phyloP scores from a whole-genome alignment of 345 rosid genomes.

The Salix caprea region DNA sequence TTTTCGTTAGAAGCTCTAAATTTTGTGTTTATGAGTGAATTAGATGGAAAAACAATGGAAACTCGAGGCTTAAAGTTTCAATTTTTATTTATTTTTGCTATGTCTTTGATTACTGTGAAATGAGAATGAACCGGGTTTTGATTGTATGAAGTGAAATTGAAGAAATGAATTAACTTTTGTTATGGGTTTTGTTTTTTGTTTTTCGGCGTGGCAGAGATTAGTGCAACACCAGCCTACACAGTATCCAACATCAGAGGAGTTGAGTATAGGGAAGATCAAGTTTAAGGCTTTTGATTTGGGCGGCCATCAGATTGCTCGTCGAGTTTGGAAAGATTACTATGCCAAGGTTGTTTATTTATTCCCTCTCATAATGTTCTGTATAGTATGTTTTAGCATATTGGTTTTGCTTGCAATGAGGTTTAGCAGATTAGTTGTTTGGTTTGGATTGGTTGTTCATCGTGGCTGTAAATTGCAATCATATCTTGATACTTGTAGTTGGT shows the following conservation, averaged over 20 bases:
- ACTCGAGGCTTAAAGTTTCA: not conserved
- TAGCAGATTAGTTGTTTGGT: not conserved
- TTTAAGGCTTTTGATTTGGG: slow-evolving; percentile 86
- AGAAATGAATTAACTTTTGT: not conserved
- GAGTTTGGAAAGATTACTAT: slow-evolving; percentile 85
- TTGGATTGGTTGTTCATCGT: not conserved
- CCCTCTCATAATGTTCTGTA: not conserved
- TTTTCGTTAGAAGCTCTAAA: not conserved
- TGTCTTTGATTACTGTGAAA: not conserved
- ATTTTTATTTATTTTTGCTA: not conserved
- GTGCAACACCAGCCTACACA: slow-evolving; percentile 85
- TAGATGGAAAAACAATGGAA: not conserved
- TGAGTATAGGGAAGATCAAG: slow-evolving; percentile 74
- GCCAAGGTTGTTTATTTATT: slow-evolving; percentile 45
- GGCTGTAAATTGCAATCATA: not conserved
- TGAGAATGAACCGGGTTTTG: not conserved
- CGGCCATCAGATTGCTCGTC: slow-evolving; percentile 79
- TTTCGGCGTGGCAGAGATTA: slow-evolving; percentile 43
- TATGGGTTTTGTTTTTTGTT: slow-evolving; percentile 3
- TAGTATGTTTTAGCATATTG: not conserved
- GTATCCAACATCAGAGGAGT: slow-evolving; percentile 80
- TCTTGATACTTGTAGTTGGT: not conserved
- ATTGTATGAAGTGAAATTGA: not conserved
- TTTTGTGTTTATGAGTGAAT: not conserved
- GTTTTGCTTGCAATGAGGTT: not conserved